Evolutionary conservation across 495 filamentous ascomycete genomes (phyloP), one percentile per base, ranked within the genome.

Genomic region (Amniculicola lignicola): DNA sequence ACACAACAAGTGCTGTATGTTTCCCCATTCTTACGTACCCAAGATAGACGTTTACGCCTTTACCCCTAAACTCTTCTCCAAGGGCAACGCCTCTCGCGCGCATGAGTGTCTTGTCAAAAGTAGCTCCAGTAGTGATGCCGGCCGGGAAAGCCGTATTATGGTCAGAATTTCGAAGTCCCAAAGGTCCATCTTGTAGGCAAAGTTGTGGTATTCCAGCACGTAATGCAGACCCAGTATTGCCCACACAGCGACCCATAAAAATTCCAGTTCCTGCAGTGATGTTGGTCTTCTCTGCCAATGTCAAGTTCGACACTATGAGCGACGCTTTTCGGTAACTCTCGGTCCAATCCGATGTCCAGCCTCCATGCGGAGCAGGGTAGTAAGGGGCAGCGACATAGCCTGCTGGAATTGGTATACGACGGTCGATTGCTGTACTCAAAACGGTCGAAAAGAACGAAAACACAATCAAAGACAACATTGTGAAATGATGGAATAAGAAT

Each of bases 91-190:
- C 90, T 57, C 90, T 84, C 21, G 71, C 73, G 67, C 88, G 86
- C 48, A 90, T 81, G n/a, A 95, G 76, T 7, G 67, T 66, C 41
- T 80, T 78, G 68, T 90, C 86, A 75, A 82, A 95, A 1, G 89
- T 87, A 27, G 90, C 88, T 5, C 88, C 90, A 14, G 83, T 81
- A 59, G 89, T 94, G 63, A 91, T 79, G 19, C 89, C 90, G 2
- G 88, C 81, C 4, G 87, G 81, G 68, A 95, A 95, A 2, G 80
- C 90, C 0, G 88, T 89, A 62, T 80, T 83, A 67, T 84, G 87
- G 67, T 93, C 88, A 24, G 75, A 31, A 21, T 65, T 65, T 5
- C 63, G 31, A 21, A 66, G 19, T 2, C 63, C 63, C 1, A 66
- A 29, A 23, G 63, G 60, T 0, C 54, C 56, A 39, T 66, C 63